phyloP scores from a whole-genome alignment of 2,329 filamentous ascomycete genomes.

The Biscogniauxia marginata region DNA sequence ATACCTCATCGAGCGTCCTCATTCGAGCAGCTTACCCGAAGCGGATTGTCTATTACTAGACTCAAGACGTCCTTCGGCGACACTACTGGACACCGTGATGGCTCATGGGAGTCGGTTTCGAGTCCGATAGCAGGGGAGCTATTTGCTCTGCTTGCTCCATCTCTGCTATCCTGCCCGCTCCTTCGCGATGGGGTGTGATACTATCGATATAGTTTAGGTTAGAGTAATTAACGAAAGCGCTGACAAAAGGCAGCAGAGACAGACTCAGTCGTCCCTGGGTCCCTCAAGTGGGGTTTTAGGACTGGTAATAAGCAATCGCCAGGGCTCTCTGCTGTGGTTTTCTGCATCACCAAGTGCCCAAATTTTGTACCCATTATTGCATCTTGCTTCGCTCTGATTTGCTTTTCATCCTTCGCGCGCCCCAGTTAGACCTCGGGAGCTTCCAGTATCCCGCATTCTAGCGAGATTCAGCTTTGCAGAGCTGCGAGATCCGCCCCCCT shows the following conservation, averaged over 20 bases:
- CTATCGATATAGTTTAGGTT: slow-evolving; percentile 13
- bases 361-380: slow-evolving; percentile 15
- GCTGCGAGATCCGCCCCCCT: slow-evolving; percentile 19
- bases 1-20: slow-evolving; percentile 29
- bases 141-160: slow-evolving; percentile 19
- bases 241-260: slow-evolving; percentile 11
- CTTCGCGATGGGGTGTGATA: slow-evolving; percentile 15
- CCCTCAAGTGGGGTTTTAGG: slow-evolving; percentile 24
- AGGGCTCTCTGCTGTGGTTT: slow-evolving; percentile 22
- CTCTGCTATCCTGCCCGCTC: slow-evolving; percentile 5
- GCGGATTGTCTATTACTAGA: background rate
- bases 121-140: slow-evolving; percentile 6
- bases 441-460: slow-evolving; percentile 28
- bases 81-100: slow-evolving; percentile 13
- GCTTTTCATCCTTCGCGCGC: slow-evolving; percentile 25
- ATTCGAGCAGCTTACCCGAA: slow-evolving; percentile 22
- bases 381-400: slow-evolving; percentile 15
- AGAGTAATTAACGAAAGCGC: slow-evolving; percentile 9
- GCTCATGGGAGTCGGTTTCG: slow-evolving; percentile 13
- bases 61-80: background rate
- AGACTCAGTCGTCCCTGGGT: slow-evolving; percentile 13
- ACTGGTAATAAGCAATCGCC: slow-evolving; percentile 28
- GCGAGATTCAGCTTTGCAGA: slow-evolving; percentile 24
- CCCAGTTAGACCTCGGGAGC: slow-evolving; percentile 29
- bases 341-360: slow-evolving; percentile 3